A percentile compares a stretch with the other conserved stretches of the same genome.
phyloP scores from a whole-genome alignment of 306 rosid genomes.

The Lablab purpureus region DNA sequence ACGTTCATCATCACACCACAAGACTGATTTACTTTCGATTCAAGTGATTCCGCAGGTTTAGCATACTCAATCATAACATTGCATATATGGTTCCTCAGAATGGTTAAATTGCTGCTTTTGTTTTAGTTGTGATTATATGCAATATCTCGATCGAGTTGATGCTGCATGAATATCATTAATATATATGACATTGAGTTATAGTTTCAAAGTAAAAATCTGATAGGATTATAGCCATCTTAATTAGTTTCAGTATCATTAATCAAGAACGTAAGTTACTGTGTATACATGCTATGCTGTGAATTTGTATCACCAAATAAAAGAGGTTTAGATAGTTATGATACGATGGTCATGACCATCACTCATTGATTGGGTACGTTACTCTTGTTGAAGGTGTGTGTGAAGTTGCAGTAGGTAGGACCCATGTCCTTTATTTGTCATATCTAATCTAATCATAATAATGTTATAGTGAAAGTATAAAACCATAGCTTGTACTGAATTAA shows the following conservation, averaged over 20 bases:
- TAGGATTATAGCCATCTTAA: background rate
- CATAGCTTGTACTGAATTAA: conserved; percentile 27
- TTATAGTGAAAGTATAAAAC: background rate
- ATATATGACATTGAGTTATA: background rate
- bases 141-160: too few species aligned
- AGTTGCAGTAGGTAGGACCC: conserved; percentile 27
- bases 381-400: conserved; percentile 41
- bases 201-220: background rate
- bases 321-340: background rate
- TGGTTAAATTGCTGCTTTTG: too few species aligned
- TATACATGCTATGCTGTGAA: background rate
- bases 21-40: too few species aligned
- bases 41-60: too few species aligned
- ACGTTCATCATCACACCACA: too few species aligned
- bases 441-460: conserved; percentile 29
- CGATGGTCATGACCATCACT: background rate
- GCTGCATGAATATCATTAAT: background rate
- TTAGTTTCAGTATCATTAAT: conserved; percentile 15
- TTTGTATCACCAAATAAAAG: background rate
- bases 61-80: too few species aligned
- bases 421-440: conserved; percentile 27
- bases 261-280: background rate
- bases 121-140: too few species aligned
- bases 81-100: too few species aligned
- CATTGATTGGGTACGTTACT: conserved; percentile 37